Conservation (phyloP, 2,329 filamentous ascomycete genomes). For the Fusarium cicatricum region DNA sequence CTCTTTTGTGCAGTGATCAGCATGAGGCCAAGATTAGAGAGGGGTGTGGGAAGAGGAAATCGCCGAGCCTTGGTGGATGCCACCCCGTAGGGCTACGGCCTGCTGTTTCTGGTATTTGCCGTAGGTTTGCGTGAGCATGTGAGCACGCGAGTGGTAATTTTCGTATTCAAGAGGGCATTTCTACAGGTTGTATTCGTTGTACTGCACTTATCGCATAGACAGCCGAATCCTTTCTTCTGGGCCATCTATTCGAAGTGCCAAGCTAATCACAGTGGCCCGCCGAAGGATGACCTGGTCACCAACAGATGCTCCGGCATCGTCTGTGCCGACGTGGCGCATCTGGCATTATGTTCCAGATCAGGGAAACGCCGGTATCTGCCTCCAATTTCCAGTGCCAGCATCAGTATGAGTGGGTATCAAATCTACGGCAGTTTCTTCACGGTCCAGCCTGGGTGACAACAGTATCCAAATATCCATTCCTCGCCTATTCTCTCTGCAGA, state of each 20-base stretch:
- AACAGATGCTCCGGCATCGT: slow-evolving; percentile 5
- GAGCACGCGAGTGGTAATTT: too few species aligned
- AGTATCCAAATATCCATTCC: background rate
- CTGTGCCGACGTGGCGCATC: slow-evolving; percentile 1
- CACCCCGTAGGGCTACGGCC: slow-evolving; percentile 18
- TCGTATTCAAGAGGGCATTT: background rate
- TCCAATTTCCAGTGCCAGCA: slow-evolving; percentile 4
- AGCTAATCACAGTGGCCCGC: background rate
- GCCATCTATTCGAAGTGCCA: too few species aligned
- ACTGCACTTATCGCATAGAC: background rate
- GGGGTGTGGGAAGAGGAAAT: slow-evolving; percentile 25
- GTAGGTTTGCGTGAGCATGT: too few species aligned
- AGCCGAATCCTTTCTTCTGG: background rate
- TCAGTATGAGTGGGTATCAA: slow-evolving; percentile 20
- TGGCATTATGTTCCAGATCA: background rate
- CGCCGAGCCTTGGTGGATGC: slow-evolving; percentile 15
- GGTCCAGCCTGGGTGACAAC: too few species aligned
- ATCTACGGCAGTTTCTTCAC: slow-evolving; percentile 3
- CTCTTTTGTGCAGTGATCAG: slow-evolving; percentile 20
- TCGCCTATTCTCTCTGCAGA: slow-evolving; percentile 79
- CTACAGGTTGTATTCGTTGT: background rate
- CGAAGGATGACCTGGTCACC: background rate
- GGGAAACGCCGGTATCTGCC: slow-evolving; percentile 21
- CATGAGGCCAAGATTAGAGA: slow-evolving; percentile 15
- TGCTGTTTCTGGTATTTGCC: too few species aligned